These are phyloP conservation scores for Trichoderma atrobrunneum DNA, from an alignment of 2,329 filamentous ascomycete species.

Conservation along the genomic window DNA sequence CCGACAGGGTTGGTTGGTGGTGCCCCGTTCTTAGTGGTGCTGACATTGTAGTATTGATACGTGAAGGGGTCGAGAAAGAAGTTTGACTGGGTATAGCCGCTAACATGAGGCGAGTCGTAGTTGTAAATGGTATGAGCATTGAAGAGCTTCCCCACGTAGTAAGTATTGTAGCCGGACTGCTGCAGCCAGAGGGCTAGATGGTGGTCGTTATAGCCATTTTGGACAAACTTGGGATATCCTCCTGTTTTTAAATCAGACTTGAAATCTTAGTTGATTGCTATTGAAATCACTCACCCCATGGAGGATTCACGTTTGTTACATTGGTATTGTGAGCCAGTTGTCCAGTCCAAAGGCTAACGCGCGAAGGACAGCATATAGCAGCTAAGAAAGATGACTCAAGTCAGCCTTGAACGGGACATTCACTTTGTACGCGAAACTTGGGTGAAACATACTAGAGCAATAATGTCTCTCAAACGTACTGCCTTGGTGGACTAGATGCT, in stretches of 20 bases:
- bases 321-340: conserved; percentile 69
- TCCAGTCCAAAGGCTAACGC: conserved; percentile 64
- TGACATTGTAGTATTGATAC: conserved; percentile 48
- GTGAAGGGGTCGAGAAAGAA: conserved; percentile 38
- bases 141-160: conserved; percentile 71
- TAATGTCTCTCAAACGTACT: conserved; percentile 62
- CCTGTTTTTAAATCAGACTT: conserved; percentile 24
- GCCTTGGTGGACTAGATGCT: conserved; percentile 56
- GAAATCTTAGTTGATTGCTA: background rate
- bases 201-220: conserved; percentile 62
- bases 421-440: background rate
- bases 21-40: conserved; percentile 29
- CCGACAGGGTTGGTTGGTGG: conserved; percentile 30
- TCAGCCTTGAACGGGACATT: background rate
- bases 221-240: conserved; percentile 63
- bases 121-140: conserved; percentile 61
- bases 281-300: conserved; percentile 42
- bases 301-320: conserved; percentile 56
- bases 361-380: conserved; percentile 64
- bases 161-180: conserved; percentile 64
- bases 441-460: conserved; percentile 45
- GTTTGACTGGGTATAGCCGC: conserved; percentile 56
- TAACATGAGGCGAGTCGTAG: conserved; percentile 56
- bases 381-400: conserved; percentile 32
- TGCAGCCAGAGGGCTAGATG: conserved; percentile 73